A percentile compares a stretch with the other conserved stretches of the same genome.
phyloP scores from a whole-genome alignment of 495 filamentous ascomycete species.

The Penicillium maclennaniae region DNA sequence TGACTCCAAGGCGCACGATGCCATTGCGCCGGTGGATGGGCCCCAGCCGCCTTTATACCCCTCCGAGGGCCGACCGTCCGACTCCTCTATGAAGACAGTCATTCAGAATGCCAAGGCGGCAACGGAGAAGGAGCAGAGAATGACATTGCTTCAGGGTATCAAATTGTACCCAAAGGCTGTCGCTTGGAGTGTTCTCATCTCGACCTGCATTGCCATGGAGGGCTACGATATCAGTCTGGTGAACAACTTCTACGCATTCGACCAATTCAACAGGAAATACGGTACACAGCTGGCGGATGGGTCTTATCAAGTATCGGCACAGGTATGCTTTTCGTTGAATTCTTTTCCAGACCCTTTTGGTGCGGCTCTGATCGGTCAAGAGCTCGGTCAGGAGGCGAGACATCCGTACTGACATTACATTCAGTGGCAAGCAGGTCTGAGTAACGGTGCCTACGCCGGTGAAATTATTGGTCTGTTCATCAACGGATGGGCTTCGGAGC shows the following conservation, averaged over 20 bases:
- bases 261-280: constrained; percentile 64
- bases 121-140: constrained; percentile 45
- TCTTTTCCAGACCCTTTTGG: not conserved
- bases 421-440: constrained; percentile 72
- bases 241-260: constrained; percentile 48
- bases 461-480: constrained; percentile 74
- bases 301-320: constrained; percentile 62
- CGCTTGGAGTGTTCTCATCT: constrained; percentile 51
- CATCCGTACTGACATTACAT: not conserved
- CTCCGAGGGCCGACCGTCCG: constrained; percentile 18
- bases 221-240: constrained; percentile 55
- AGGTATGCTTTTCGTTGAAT: constrained; percentile 26
- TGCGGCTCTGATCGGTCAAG: not conserved
- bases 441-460: constrained; percentile 61
- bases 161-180: constrained; percentile 56
- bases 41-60: constrained; percentile 5
- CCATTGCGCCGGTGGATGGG: constrained; percentile 28
- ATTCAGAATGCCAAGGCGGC: constrained; percentile 43
- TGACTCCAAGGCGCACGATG: constrained; percentile 21
- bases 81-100: constrained; percentile 32
- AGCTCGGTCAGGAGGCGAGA: not conserved
- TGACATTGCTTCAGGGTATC: constrained; percentile 44
- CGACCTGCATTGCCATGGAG: constrained; percentile 55
- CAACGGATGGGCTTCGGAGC: constrained; percentile 72
- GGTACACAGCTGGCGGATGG: constrained; percentile 53